Percentiles rank a stretch among this genome's conserved stretches.
These are phyloP conservation scores for Yueomyces sinensis DNA, from an alignment of 805 yeast genomes.

Conservation along the genomic window DNA sequence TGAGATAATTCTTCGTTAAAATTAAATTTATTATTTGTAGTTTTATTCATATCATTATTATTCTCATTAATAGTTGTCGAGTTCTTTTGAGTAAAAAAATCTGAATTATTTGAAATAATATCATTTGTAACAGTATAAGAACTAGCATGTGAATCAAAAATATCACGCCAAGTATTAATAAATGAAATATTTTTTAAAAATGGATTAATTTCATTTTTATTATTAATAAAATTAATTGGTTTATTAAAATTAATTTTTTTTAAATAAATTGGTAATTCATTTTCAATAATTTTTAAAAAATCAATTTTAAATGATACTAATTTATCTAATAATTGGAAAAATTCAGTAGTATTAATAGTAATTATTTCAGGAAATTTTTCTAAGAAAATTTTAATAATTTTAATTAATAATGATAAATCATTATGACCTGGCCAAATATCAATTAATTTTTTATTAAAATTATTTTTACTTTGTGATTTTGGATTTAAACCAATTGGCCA, in stretches of 20 bases:
- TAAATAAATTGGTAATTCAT: conserved; percentile 7
- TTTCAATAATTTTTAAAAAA: conserved; percentile 4
- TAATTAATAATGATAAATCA: conserved; percentile 10
- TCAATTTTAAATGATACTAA: conserved; percentile 9
- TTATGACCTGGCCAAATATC: conserved; percentile 16
- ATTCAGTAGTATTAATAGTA: conserved; percentile 15
- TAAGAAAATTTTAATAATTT: conserved; percentile 9
- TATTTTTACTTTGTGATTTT: conserved; percentile 12
- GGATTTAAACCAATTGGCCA: conserved; percentile 20
- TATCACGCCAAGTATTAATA: conserved; percentile 18
- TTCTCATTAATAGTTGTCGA: background rate
- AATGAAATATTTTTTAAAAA: conserved; percentile 10
- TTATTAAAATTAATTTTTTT: conserved; percentile 1
- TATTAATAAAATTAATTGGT: background rate
- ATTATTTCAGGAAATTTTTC: conserved; percentile 15
- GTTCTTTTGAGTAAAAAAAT: background rate
- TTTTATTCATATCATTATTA: too few species aligned
- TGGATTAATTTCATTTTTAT: conserved; percentile 2
- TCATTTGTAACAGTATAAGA: conserved; percentile 4
- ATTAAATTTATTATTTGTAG: too few species aligned
- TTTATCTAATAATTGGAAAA: conserved; percentile 7
- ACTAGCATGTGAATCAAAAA: conserved; percentile 16
- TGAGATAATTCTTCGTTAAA: background rate
- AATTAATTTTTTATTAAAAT: conserved; percentile 5
- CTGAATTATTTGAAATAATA: background rate